phyloP scores from a whole-genome alignment of 176 grass and related monocot genomes.

The Aegilops speltoides region DNA sequence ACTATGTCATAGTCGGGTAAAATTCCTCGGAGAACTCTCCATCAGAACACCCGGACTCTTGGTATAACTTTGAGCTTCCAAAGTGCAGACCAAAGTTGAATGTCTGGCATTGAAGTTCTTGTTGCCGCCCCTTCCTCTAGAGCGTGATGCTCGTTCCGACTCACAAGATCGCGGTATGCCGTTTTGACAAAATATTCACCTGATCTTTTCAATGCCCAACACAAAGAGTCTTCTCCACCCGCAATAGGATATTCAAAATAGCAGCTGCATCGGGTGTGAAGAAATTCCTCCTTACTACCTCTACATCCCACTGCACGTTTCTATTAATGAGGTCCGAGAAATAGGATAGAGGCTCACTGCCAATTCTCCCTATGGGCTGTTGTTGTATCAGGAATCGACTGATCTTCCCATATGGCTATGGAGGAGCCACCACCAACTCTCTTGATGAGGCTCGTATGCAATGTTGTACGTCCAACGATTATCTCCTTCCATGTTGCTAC shows the following conservation, averaged over 20 bases:
- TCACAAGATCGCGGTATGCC: background rate
- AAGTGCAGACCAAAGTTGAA: background rate
- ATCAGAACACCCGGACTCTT: no score
- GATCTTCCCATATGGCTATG: background rate
- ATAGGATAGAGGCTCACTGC: background rate
- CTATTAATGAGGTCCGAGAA: background rate
- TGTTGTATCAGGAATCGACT: background rate
- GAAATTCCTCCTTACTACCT: background rate
- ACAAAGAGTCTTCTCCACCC: background rate
- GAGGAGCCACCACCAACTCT: background rate
- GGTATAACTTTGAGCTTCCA: no score
- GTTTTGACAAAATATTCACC: background rate
- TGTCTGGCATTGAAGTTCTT: background rate
- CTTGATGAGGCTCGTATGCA: no score
- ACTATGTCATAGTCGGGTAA: no score
- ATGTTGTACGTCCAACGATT: no score
- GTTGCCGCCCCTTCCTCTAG: background rate
- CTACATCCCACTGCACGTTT: background rate
- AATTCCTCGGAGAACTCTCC: no score
- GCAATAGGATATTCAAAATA: background rate
- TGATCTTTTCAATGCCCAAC: background rate
- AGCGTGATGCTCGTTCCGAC: background rate
- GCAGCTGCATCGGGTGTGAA: background rate
- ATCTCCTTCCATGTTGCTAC: no score
- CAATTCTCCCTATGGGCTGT: background rate